Evolutionary conservation across 495 filamentous ascomycete genomes (phyloP).

Genomic region (Oleoguttula mirabilis): DNA sequence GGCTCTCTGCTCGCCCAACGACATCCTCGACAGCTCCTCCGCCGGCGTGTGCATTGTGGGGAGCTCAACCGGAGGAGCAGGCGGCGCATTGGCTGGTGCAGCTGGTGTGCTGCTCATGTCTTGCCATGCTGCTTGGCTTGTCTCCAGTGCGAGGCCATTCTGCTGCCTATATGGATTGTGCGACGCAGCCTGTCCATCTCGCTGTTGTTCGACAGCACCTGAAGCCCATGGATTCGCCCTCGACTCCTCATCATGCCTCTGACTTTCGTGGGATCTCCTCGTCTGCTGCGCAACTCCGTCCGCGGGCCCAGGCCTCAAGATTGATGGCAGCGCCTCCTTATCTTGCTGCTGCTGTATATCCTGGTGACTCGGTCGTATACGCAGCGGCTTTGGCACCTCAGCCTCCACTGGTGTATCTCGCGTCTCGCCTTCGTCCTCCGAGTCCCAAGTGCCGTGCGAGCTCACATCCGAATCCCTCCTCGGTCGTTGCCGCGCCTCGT

Average conservation of each 20-base stretch:
- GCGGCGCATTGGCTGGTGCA: constrained; percentile 8
- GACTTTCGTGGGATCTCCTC: background rate
- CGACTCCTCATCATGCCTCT: constrained; percentile 13
- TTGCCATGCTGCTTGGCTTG: constrained; percentile 8
- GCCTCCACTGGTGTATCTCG: constrained; percentile 2
- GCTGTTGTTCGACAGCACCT: background rate
- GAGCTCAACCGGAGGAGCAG: constrained; percentile 13
- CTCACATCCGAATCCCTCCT: constrained; percentile 17
- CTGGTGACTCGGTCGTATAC: constrained; percentile 9
- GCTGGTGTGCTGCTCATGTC: constrained; percentile 1
- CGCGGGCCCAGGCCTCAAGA: constrained; percentile 11
- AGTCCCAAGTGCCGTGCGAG: constrained; percentile 18
- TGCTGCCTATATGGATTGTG: constrained; percentile 18
- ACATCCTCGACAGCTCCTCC: constrained; percentile 15
- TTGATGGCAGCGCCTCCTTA: constrained; percentile 6
- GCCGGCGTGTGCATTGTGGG: constrained; percentile 11
- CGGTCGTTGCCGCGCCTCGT: constrained; percentile 13
- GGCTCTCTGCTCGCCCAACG: constrained; percentile 1
- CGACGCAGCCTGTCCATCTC: constrained; percentile 1
- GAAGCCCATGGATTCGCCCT: constrained; percentile 18
- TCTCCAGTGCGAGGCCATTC: constrained; percentile 5
- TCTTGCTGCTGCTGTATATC: background rate
- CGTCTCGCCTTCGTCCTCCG: constrained; percentile 3
- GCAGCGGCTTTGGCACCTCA: constrained; percentile 17
- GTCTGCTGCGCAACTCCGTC: background rate